phyloP scores from a whole-genome alignment of 768 basidiomycete species.

The Boletus vinaceobasis region DNA sequence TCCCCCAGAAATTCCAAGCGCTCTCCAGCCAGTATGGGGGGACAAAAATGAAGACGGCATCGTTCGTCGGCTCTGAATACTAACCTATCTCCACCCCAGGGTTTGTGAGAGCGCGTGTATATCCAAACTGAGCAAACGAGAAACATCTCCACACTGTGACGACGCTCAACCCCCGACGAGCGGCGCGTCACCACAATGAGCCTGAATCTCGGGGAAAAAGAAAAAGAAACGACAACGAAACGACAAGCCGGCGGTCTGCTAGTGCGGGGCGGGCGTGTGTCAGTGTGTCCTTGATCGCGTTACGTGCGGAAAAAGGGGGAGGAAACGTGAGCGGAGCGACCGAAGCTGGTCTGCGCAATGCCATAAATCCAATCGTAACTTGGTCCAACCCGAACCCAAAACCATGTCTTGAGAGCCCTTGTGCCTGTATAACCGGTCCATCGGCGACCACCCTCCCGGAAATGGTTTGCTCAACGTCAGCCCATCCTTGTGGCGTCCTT shows the following conservation, averaged over 20 bases:
- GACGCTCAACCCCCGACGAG: neutral
- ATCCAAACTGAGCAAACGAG: neutral
- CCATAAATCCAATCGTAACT: conserved; percentile 13
- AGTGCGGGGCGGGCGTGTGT: neutral
- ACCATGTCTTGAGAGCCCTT: neutral
- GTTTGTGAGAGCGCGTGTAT: neutral
- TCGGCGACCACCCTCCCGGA: neutral
- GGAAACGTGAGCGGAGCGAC: neutral
- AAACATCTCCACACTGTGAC: neutral
- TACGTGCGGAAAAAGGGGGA: neutral
- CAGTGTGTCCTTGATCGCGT: conserved; percentile 1
- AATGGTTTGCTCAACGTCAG: neutral
- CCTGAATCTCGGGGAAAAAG: neutral
- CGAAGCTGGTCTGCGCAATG: conserved; percentile 1
- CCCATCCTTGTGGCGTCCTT: conserved; percentile 18
- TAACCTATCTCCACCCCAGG: neutral
- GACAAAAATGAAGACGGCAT: neutral
- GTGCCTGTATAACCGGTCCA: conserved; percentile 1
- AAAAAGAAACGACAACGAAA: neutral
- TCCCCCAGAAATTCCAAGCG: too few relatives aligned
- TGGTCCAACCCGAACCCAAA: neutral
- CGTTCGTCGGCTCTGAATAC: neutral
- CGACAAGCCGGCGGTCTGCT: conserved; percentile 5
- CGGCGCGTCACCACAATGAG: neutral
- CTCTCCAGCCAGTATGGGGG: too few relatives aligned